phyloP scores from a whole-genome alignment of 805 yeast species.

The Cyberlindnera maritima region DNA sequence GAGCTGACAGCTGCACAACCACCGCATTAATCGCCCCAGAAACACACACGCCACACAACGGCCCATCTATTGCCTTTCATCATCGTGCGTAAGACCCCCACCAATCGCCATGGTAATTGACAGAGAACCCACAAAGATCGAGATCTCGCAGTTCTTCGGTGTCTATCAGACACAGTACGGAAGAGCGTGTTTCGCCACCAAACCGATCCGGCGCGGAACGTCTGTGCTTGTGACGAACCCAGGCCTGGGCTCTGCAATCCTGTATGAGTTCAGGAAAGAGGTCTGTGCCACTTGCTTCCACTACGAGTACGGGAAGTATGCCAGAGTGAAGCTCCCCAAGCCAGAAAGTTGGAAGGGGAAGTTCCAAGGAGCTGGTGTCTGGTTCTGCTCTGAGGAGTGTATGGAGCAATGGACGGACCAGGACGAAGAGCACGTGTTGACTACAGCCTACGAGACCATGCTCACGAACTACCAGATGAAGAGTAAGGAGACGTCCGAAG shows the following conservation, averaged over 20 bases:
- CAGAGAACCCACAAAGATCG: slow-evolving; percentile 16
- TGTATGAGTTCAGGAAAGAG: slow-evolving; percentile 57
- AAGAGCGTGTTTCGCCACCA: slow-evolving; percentile 56
- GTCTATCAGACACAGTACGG: slow-evolving; percentile 47
- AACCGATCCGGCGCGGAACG: slow-evolving; percentile 39
- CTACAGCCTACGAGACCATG: slow-evolving; percentile 33
- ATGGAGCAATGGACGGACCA: slow-evolving; percentile 31
- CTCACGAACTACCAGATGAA: slow-evolving; percentile 21
- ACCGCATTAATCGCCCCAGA: no score
- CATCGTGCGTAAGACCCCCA: background rate
- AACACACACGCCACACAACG: background rate
- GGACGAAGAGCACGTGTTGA: slow-evolving; percentile 37
- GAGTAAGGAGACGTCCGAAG: slow-evolving; percentile 29
- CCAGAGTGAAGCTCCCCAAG: slow-evolving; percentile 38
- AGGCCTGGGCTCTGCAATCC: slow-evolving; percentile 48
- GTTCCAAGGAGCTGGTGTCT: slow-evolving; percentile 41
- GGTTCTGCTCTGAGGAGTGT: slow-evolving; percentile 55
- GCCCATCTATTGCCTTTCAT: background rate
- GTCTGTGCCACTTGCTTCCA: slow-evolving; percentile 54
- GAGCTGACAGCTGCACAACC: no score
- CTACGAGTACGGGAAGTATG: slow-evolving; percentile 45
- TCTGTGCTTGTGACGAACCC: slow-evolving; percentile 36
- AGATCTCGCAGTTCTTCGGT: slow-evolving; percentile 32
- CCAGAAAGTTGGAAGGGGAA: slow-evolving; percentile 15
- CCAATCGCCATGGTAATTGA: slow-evolving; percentile 10